Evolutionary conservation across 2,329 filamentous ascomycete genomes (phyloP), one percentile per base, ranked within the genome.

Genomic region (Parascedosporium putredinis): DNA sequence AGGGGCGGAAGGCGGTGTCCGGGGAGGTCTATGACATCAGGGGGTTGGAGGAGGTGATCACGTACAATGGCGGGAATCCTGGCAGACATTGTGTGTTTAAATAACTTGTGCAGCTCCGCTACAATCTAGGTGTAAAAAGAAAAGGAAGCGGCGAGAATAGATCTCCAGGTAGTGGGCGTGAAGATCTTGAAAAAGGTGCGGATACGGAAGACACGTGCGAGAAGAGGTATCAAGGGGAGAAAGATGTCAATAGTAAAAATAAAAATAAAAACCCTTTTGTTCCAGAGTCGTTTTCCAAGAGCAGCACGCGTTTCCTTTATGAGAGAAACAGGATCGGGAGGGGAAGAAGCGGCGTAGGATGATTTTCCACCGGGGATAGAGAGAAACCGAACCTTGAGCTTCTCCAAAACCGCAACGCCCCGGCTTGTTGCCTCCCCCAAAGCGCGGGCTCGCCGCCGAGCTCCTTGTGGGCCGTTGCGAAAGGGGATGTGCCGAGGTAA

Each of bases 21-120:
- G n/a, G n/a, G n/a, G n/a, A n/a, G n/a, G n/a, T n/a, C n/a, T n/a
- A 45, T 25, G 42, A 45, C 25, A 29, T 29, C 22, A 45, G 22
- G 42, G 40, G 8, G 33, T 7, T 9, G 7, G 27, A 16, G 33
- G 38, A 20, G 5, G 20, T 27, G 20, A 18, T n/a, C 29, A 36
- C 66, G 58, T 62, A 73, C 71, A 56, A 73, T 68, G 54, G 68
- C 64, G 47, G 71, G 71, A 53, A 74, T 73, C 53, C 62, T 63
- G 56, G 63, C 64, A 34, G 71, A 69, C 70, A 73, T 74, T 25
- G n/a, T 49, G 23, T 42, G 8, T 25, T 24, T 10, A n/a, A 12
- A 40, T 40, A 16, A n/a, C n/a, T 25, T 38, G 12, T 36, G 18
- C 12, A 14, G 12, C 24, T 40, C 27, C 16, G 23, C 20, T 47